These are phyloP conservation scores for Phytophthora sp. DNA, from an alignment of 352 stramenopile genomes.

Conservation along the genomic window DNA sequence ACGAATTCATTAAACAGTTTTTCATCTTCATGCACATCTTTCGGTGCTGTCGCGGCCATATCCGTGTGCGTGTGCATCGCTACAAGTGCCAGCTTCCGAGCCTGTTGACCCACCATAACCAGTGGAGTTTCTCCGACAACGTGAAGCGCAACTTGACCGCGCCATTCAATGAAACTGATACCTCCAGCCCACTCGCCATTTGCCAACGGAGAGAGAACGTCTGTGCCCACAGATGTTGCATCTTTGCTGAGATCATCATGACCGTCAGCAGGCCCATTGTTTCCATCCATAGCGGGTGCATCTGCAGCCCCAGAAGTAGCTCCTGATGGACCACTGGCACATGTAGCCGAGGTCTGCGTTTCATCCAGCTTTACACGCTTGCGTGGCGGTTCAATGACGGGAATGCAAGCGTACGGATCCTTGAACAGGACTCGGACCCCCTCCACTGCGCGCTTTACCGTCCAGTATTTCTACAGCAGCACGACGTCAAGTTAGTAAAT, in stretches of 20 bases:
- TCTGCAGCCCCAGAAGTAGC: slow-evolving; percentile 15
- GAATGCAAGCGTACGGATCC: slow-evolving; percentile 71
- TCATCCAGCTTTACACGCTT: slow-evolving; percentile 75
- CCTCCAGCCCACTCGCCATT: slow-evolving; percentile 78
- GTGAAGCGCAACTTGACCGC: slow-evolving; percentile 76
- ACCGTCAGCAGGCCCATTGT: slow-evolving; percentile 22
- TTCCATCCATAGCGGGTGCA: slow-evolving; percentile 27
- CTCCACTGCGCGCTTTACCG: slow-evolving; percentile 70
- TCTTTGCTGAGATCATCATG: slow-evolving; percentile 27
- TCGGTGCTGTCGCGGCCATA: slow-evolving; percentile 22
- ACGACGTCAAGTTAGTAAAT: neutral
- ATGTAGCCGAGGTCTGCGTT: slow-evolving; percentile 8
- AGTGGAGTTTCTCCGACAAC: slow-evolving; percentile 76
- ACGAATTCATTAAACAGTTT: slow-evolving; percentile 88
- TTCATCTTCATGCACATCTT: slow-evolving; percentile 69
- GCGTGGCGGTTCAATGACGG: slow-evolving; percentile 69
- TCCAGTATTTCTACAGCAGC: slow-evolving; percentile 71
- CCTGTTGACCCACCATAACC: slow-evolving; percentile 81
- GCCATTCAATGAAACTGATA: slow-evolving; percentile 89
- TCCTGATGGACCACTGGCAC: slow-evolving; percentile 7
- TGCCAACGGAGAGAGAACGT: slow-evolving; percentile 52
- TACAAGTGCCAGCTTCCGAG: slow-evolving; percentile 75
- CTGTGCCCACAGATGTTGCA: slow-evolving; percentile 32
- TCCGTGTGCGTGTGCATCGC: slow-evolving; percentile 61
- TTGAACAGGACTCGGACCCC: slow-evolving; percentile 83